Percentiles rank a stretch among this genome's conserved stretches.
Conservation (phyloP, 768 basidiomycete genomes). For the Plicaturopsis crispa region DNA sequence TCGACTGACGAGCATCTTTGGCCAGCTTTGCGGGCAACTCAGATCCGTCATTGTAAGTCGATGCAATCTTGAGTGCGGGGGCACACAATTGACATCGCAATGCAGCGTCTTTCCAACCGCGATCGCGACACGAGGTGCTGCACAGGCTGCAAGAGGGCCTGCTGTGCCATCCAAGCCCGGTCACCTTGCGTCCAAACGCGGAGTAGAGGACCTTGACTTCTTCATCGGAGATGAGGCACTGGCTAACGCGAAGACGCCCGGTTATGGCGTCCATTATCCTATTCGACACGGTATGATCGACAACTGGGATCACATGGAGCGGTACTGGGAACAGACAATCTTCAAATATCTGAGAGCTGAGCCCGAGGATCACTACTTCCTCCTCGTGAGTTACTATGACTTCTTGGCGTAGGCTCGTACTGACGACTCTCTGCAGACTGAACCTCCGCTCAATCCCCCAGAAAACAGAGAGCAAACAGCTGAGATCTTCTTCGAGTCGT, state of each 20-base stretch:
- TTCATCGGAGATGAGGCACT: conserved; percentile 99
- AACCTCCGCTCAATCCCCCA: conserved; percentile 95
- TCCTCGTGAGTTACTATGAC: conserved; percentile 56
- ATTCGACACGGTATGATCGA: conserved; percentile 97
- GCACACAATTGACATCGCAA: background rate
- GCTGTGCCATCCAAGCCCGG: conserved; percentile 80
- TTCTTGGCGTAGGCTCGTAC: conserved; percentile 1
- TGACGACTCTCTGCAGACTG: conserved; percentile 54
- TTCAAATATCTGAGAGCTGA: conserved; percentile 99
- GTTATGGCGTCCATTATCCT: conserved; percentile 92
- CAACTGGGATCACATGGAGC: conserved; percentile 98
- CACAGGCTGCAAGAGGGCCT: conserved; percentile 57
- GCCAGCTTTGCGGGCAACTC: conserved; percentile 94
- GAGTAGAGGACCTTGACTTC: conserved; percentile 98
- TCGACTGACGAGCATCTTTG: conserved; percentile 5
- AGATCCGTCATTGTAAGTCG: conserved; percentile 90
- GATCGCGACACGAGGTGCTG: conserved; percentile 79
- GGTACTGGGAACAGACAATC: conserved; percentile 99
- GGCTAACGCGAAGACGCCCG: conserved; percentile 90
- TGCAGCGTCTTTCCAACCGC: conserved; percentile 98
- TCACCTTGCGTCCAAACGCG: conserved; percentile 91
- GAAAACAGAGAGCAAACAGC: conserved; percentile 99
- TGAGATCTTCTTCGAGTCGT: conserved; percentile 99
- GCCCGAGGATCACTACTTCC: conserved; percentile 98
- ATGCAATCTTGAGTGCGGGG: background rate